These are phyloP conservation scores for Pichia sp. DNA, from an alignment of 1,139 yeast species.

Conservation along the genomic window DNA sequence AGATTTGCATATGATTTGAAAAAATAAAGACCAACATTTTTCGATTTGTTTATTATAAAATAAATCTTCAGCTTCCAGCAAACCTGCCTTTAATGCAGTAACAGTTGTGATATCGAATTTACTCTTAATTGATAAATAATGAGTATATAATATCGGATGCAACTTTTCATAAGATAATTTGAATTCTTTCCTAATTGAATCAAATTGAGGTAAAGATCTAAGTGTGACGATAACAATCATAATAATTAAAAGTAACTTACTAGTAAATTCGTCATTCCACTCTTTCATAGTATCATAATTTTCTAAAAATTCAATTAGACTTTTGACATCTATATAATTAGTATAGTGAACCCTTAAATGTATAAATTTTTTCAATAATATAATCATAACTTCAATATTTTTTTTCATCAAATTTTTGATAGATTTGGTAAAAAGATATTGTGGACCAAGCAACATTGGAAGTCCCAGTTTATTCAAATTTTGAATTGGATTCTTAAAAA, in stretches of 20 bases:
- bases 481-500: background rate
- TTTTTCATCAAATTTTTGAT: slow-evolving; percentile 4
- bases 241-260: slow-evolving; percentile 37
- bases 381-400: slow-evolving; percentile 19
- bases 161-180: slow-evolving; percentile 27
- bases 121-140: slow-evolving; percentile 38
- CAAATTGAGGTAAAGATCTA: slow-evolving; percentile 33
- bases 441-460: background rate
- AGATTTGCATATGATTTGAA: slow-evolving; percentile 37
- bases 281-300: slow-evolving; percentile 29
- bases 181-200: slow-evolving; percentile 30
- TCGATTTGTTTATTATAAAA: slow-evolving; percentile 45
- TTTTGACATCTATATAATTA: slow-evolving; percentile 31
- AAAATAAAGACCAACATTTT: slow-evolving; percentile 31
- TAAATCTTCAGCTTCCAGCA: slow-evolving; percentile 46
- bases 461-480: background rate
- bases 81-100: slow-evolving; percentile 42
- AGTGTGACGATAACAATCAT: slow-evolving; percentile 40
- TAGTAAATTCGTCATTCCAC: slow-evolving; percentile 50
- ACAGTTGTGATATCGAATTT: slow-evolving; percentile 27
- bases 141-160: slow-evolving; percentile 32
- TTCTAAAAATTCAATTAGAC: slow-evolving; percentile 30
- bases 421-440: background rate
- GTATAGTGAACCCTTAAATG: slow-evolving; percentile 28
- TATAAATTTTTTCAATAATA: slow-evolving; percentile 24